These are phyloP conservation scores for Fusarium nelsonii DNA, from an alignment of 2,329 filamentous ascomycete genomes.

Conservation along the genomic window DNA sequence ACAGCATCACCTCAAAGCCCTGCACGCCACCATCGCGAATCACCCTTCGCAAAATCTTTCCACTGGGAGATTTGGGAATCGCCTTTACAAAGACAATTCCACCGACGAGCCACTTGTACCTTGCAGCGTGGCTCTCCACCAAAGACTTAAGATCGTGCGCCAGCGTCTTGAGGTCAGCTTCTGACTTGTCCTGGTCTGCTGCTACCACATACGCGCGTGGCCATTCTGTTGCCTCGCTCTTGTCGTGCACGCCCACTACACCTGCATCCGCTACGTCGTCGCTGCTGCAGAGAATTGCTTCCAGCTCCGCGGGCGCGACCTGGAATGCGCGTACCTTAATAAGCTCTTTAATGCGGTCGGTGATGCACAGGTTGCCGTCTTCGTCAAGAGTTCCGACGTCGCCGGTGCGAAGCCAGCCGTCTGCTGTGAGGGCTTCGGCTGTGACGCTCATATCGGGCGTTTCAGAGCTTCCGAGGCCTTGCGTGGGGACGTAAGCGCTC, in stretches of 20 bases:
- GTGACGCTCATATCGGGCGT: constrained; percentile 55
- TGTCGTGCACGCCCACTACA: constrained; percentile 69
- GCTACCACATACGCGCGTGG: constrained; percentile 73
- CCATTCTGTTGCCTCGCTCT: constrained; percentile 70
- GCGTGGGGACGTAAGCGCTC: constrained; percentile 75
- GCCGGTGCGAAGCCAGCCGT: constrained; percentile 79
- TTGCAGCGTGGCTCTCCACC: constrained; percentile 70
- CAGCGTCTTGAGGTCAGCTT: constrained; percentile 58
- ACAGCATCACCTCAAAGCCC: constrained; percentile 48
- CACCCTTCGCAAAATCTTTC: constrained; percentile 61
- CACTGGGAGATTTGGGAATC: constrained; percentile 77
- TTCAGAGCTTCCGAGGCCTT: constrained; percentile 50
- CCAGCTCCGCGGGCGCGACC: constrained; percentile 67
- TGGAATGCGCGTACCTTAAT: constrained; percentile 73
- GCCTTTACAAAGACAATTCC: constrained; percentile 76
- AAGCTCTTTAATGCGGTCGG: constrained; percentile 78
- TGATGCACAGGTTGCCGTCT: constrained; percentile 71
- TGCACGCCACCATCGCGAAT: constrained; percentile 57
- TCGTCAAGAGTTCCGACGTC: constrained; percentile 73
- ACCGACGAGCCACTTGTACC: constrained; percentile 76
- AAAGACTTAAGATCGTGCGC: constrained; percentile 67
- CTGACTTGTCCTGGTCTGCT: constrained; percentile 41
- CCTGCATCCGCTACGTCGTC: constrained; percentile 71
- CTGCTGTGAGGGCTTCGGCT: constrained; percentile 56
- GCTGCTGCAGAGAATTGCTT: constrained; percentile 54